Conservation (phyloP, 192 early-diverging fungal species). For the Powellomyces hirtus region DNA sequence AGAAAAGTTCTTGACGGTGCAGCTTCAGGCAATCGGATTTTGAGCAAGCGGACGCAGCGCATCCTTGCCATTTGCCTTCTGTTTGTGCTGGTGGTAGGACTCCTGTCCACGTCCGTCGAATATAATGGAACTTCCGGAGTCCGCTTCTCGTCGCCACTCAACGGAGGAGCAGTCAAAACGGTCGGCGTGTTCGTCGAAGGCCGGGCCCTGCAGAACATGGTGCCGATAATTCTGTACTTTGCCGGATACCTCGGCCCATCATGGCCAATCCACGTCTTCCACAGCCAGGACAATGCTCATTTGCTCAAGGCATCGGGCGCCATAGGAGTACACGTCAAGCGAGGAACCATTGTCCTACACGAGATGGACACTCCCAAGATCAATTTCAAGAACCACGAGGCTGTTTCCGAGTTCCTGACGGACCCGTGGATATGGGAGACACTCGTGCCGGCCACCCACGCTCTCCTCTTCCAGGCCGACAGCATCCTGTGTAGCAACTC, state of each 20-base stretch:
- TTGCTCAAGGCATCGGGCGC: background rate
- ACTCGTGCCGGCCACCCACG: background rate
- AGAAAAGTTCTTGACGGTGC: too few species aligned
- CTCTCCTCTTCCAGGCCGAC: conserved; percentile 13
- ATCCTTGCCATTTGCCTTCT: too few species aligned
- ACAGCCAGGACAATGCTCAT: background rate
- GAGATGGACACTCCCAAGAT: background rate
- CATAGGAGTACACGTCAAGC: background rate
- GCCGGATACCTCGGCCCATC: background rate
- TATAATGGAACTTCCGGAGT: background rate
- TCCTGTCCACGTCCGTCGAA: background rate
- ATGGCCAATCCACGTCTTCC: background rate
- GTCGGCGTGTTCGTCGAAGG: background rate
- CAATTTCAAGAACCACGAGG: background rate
- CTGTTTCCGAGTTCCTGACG: conserved; percentile 1
- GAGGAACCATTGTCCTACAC: background rate
- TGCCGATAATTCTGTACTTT: background rate
- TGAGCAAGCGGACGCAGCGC: too few species aligned
- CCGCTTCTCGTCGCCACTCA: background rate
- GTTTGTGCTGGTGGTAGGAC: too few species aligned
- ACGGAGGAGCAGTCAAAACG: background rate
- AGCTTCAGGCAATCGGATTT: too few species aligned
- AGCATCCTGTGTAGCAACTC: conserved; percentile 9
- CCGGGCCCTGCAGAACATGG: background rate
- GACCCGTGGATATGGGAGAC: conserved; percentile 3